Evolutionary conservation across 768 basidiomycete species (phyloP), one percentile per base, ranked within the genome.

Genomic region (Boletus rubropictus): DNA sequence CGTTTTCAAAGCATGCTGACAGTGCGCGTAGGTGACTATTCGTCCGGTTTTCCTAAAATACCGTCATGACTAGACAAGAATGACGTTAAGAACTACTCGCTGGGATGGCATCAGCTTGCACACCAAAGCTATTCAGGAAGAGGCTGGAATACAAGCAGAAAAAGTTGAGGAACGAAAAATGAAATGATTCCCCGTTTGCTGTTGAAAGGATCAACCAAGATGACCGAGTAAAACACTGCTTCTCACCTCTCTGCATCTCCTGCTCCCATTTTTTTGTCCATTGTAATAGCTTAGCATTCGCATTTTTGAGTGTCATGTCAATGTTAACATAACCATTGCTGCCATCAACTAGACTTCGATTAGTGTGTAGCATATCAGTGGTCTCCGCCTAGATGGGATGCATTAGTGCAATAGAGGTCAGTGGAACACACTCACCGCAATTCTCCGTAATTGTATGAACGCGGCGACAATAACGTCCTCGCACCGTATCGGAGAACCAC

Each of bases 41-140:
- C 33, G 76, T 70, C 36, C 77, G 76, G 57, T 72, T 81, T 39
- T 76, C 72, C 81, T 84, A 59, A 27, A 48, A n/a, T 11, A 3
- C 9, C 10, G 42, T 42, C 12, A 55, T 4, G 24, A 35, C 24
- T 27, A 46, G 35, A 17, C 14, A 42, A 15, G 24, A 31, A 18
- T 7, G 28, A 41, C 27, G 32, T 48, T 34, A 42, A 54, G n/a
- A 28, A 27, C 41, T 49, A 70, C 78, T 58, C 56, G 79, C 84
- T 43, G 80, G 73, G 44, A 71, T 63, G 65, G 82, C 73, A 29
- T 79, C 75, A 17, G 77, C 74, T 55, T 85, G 82, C 39, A 89
- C 80, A 22, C 86, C 89, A 63, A 89, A 86, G 53, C 85, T 87
- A 64, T 91, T 91, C 62, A 91, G 66, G 69, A 90, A 91, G 41